These are phyloP conservation scores for Chalciporus sphaerocephalus DNA, from an alignment of 768 basidiomycete genomes.

Conservation along the genomic window DNA sequence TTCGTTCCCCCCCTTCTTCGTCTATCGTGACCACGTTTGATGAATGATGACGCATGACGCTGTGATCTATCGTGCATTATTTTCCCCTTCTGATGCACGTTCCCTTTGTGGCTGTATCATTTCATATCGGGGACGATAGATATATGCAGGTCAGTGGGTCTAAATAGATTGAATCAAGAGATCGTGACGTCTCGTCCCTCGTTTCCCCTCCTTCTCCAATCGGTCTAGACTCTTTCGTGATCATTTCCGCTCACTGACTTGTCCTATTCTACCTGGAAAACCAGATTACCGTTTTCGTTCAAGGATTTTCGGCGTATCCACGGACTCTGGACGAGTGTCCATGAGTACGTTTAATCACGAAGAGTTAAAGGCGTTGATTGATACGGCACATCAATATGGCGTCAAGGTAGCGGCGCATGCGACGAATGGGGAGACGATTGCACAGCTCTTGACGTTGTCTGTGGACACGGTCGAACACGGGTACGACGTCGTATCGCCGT, in stretches of 20 bases:
- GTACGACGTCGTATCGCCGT: conserved; percentile 16
- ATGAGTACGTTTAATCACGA: conserved; percentile 41
- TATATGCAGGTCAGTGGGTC: conserved; percentile 45
- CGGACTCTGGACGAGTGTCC: conserved; percentile 30
- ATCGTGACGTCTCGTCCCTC: neutral
- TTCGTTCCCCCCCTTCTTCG: too few relatives aligned
- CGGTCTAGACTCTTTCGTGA: conserved; percentile 1
- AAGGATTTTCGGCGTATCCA: conserved; percentile 40
- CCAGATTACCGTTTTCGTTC: conserved; percentile 54
- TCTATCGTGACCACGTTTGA: too few relatives aligned
- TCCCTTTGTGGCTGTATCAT: neutral
- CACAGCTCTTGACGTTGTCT: conserved; percentile 24
- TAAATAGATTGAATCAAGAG: neutral
- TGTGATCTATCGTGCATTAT: neutral
- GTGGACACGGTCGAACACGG: conserved; percentile 62
- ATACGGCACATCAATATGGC: conserved; percentile 46
- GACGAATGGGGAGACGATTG: conserved; percentile 31
- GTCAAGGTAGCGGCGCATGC: conserved; percentile 60
- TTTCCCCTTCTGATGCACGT: conserved; percentile 13
- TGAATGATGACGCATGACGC: neutral
- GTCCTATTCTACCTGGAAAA: neutral
- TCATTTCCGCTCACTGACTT: conserved; percentile 11
- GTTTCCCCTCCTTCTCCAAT: conserved; percentile 6
- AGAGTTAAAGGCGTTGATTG: conserved; percentile 48
- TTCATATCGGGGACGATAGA: conserved; percentile 28